Evolutionary conservation across 805 yeast genomes (phyloP), one percentile per base, ranked within the genome.

Genomic region (Myxozyma nipponensis): DNA sequence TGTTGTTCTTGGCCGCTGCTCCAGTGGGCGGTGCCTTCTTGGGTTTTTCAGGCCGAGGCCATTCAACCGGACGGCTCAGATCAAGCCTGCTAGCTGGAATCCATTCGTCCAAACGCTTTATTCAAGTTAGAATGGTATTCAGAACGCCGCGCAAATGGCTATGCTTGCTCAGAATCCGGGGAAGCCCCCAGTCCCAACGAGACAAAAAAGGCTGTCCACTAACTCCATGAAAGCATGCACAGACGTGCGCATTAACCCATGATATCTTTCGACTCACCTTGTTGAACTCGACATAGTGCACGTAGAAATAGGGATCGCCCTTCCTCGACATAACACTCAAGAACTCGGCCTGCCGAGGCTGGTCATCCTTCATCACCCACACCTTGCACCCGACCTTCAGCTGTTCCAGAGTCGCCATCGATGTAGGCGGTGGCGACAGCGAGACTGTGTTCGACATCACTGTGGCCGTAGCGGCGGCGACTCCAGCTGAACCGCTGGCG

Each of bases 31-130:
- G 44, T 74, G 80, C 51, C 74, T 77, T 62, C 73, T 77, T 42
- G 64, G 70, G 30, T 69, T 64, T 70, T 54, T 77, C 78, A 0
- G 81, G 81, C 57, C 78, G 81, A 0, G 96, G 96, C 56, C 81
- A 72, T 18, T 78, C 77, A 49, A 91, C 78, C 0, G 87, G 87
- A 48, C 81, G 72, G n/a, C 75, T 71, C 47, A 81, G 76, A 65
- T 88, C 86, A 9, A 93, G 81, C 46, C 95, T 75, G 34, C 81
- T 82, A 3, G 79, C 74, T 19, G 77, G 73, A 4, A 93, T 79
- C 98, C 98, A 91, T 67, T 93, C 98, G 71, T 93, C 99, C 60
- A 93, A 76, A 67, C 99, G 84, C 68, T 57, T n/a, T n/a, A n/a
- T n/a, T n/a, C n/a, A n/a, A n/a, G n/a, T n/a, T n/a, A n/a, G n/a